A percentile compares a stretch with the other conserved stretches of the same genome.
These are phyloP conservation scores for Jacaranda mimosifolia DNA, from an alignment of 257 asterid species.

Conservation along the genomic window DNA sequence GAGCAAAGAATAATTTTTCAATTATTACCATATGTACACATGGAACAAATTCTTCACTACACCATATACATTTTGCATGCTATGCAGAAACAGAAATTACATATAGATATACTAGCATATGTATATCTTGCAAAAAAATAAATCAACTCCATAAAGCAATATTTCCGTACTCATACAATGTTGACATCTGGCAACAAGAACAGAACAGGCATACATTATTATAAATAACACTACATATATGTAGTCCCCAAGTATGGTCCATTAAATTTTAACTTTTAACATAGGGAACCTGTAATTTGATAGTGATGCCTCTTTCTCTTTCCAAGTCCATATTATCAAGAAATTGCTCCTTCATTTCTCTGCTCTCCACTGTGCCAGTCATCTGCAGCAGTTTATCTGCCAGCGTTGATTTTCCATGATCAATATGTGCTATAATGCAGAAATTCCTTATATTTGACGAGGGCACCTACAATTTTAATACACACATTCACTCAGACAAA, in stretches of 20 bases:
- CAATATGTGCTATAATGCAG: constrained; percentile 93
- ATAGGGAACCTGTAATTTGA: constrained; percentile 85
- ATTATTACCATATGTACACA: not conserved
- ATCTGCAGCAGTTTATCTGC: constrained; percentile 95
- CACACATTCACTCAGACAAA: constrained; percentile 18
- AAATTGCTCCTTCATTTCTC: constrained; percentile 97
- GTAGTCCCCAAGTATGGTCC: constrained; percentile 1
- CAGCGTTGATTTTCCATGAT: constrained; percentile 95
- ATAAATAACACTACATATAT: not conserved
- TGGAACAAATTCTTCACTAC: not conserved
- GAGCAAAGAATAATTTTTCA: constrained; percentile 8
- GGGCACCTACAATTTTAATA: constrained; percentile 65
- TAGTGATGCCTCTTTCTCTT: constrained; percentile 99
- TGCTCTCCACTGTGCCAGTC: constrained; percentile 93
- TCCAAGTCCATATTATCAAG: constrained; percentile 99
- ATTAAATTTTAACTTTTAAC: not conserved
- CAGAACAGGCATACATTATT: not conserved
- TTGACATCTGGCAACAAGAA: constrained; percentile 15
- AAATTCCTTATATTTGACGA: constrained; percentile 85
- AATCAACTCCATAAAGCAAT: constrained; percentile 23
- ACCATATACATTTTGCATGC: not conserved
- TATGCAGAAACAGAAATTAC: constrained; percentile 6
- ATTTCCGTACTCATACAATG: constrained; percentile 1
- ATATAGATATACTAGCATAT: not conserved
- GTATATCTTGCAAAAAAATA: not conserved